These are phyloP conservation scores for Trichothecium roseum DNA, from an alignment of 2,329 filamentous ascomycete genomes.

Conservation along the genomic window DNA sequence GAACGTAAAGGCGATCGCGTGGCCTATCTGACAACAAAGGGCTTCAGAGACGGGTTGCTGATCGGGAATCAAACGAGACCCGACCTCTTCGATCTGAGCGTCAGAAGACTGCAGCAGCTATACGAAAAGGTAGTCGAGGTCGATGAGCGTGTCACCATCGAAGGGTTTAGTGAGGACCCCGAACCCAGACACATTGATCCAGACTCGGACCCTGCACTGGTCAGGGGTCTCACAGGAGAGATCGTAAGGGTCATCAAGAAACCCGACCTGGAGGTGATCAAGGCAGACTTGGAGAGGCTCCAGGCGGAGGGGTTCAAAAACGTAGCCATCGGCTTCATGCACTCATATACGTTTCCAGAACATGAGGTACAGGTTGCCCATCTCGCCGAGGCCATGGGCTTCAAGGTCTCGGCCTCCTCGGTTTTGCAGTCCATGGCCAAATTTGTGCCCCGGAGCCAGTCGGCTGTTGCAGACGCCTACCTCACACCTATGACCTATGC, in stretches of 20 bases:
- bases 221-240: slow-evolving; percentile 58
- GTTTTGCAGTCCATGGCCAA: slow-evolving; percentile 29
- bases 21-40: slow-evolving; percentile 60
- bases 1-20: slow-evolving; percentile 65
- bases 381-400: slow-evolving; percentile 29
- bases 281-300: slow-evolving; percentile 46
- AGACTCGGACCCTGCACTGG: slow-evolving; percentile 39
- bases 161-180: slow-evolving; percentile 65
- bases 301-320: slow-evolving; percentile 47
- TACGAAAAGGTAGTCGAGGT: slow-evolving; percentile 63
- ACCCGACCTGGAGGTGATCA: slow-evolving; percentile 44
- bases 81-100: slow-evolving; percentile 63
- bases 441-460: slow-evolving; percentile 31
- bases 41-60: slow-evolving; percentile 60
- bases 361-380: slow-evolving; percentile 34
- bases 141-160: slow-evolving; percentile 64
- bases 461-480: slow-evolving; percentile 31
- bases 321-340: slow-evolving; percentile 55
- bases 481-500: slow-evolving; percentile 26
- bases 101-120: slow-evolving; percentile 56
- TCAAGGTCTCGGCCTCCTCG: slow-evolving; percentile 13
- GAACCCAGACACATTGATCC: slow-evolving; percentile 32
- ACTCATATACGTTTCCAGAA: slow-evolving; percentile 54
- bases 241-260: slow-evolving; percentile 54
- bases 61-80: slow-evolving; percentile 68